These are phyloP conservation scores for Alternaria arbusti DNA, from an alignment of 2,329 filamentous ascomycete genomes.

Conservation along the genomic window DNA sequence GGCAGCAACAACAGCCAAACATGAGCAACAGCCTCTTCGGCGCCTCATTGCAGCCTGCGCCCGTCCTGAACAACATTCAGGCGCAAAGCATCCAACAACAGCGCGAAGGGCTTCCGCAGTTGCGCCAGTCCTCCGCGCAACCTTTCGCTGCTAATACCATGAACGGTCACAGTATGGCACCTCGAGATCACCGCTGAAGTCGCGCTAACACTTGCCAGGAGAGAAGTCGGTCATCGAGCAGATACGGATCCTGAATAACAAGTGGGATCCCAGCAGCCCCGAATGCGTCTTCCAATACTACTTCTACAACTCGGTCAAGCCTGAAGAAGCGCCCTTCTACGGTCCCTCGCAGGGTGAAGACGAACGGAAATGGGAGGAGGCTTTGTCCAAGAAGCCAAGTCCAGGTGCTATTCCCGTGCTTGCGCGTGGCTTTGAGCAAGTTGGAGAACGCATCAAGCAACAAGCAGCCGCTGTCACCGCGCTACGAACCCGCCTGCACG, in stretches of 20 bases:
- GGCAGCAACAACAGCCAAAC: constrained; percentile 48
- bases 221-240: constrained; percentile 79
- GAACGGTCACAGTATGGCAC: constrained; percentile 36
- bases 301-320: constrained; percentile 85
- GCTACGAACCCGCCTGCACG: constrained; percentile 75
- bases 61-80: constrained; percentile 34
- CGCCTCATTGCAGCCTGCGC: constrained; percentile 39
- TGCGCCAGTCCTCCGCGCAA: constrained; percentile 39
- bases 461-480: constrained; percentile 73
- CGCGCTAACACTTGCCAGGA: constrained; percentile 49
- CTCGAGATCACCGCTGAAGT: neutral
- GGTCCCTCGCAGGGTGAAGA: constrained; percentile 74
- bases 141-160: constrained; percentile 35
- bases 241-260: constrained; percentile 71
- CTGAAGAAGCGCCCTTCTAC: constrained; percentile 77
- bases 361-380: constrained; percentile 82
- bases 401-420: constrained; percentile 79
- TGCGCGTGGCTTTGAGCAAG: constrained; percentile 73
- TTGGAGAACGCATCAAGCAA: constrained; percentile 74
- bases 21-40: constrained; percentile 51
- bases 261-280: constrained; percentile 74
- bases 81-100: constrained; percentile 46
- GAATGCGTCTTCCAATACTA: constrained; percentile 81
- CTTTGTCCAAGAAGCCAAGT: constrained; percentile 78
- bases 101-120: constrained; percentile 45